phyloP scores from a whole-genome alignment of 345 rosid species.

The Anacardium occidentale region DNA sequence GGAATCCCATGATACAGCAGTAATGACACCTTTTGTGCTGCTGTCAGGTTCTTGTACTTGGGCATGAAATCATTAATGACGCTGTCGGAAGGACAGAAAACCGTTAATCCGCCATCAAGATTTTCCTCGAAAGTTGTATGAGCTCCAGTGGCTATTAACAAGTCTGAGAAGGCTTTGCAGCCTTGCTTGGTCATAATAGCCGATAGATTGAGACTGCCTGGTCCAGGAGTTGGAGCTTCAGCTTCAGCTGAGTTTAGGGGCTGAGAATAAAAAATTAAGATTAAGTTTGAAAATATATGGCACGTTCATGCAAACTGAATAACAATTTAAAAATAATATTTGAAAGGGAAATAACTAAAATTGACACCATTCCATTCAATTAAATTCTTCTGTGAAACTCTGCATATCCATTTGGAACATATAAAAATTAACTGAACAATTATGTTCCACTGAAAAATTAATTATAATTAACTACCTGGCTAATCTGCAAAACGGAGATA shows the following conservation, averaged over 20 bases:
- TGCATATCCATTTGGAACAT: too few relatives aligned
- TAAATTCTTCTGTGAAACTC: too few relatives aligned
- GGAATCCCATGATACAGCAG: slow-evolving; percentile 79
- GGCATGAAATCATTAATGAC: slow-evolving; percentile 62
- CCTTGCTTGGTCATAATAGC: slow-evolving; percentile 72
- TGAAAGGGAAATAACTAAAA: too few relatives aligned
- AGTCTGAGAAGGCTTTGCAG: slow-evolving; percentile 72
- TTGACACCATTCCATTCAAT: too few relatives aligned
- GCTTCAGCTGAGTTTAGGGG: slow-evolving; percentile 70
- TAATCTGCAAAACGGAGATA: slow-evolving; percentile 77
- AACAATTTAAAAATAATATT: too few relatives aligned
- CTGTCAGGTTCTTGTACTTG: slow-evolving; percentile 67
- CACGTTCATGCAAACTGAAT: too few relatives aligned
- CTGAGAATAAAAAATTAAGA: slow-evolving; percentile 13
- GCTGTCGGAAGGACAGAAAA: slow-evolving; percentile 77
- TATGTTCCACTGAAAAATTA: neutral
- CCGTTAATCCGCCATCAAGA: slow-evolving; percentile 80
- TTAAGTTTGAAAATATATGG: too few relatives aligned
- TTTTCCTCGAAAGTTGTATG: slow-evolving; percentile 62
- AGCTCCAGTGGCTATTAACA: slow-evolving; percentile 59
- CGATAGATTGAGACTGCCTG: slow-evolving; percentile 60
- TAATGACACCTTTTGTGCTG: slow-evolving; percentile 59
- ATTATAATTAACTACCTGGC: slow-evolving; percentile 31
- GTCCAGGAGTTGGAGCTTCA: slow-evolving; percentile 78
- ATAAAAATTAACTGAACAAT: too few relatives aligned